Evolutionary conservation across 2,329 filamentous ascomycete genomes (phyloP), one percentile per base, ranked within the genome.

Genomic region (Sclerotinia spermophila): DNA sequence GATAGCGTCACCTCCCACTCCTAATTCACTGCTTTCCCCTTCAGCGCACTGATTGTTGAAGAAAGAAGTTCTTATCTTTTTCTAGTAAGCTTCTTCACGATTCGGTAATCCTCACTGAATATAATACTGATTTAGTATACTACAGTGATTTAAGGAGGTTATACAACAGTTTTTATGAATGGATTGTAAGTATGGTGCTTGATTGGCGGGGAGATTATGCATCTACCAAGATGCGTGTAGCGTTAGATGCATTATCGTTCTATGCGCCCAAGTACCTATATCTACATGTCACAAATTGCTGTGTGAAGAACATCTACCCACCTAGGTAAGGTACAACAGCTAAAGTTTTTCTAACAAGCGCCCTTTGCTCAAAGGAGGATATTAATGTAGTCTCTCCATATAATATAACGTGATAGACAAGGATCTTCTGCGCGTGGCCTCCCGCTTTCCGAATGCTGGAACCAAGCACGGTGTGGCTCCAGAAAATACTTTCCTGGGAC

Each of bases 331-430:
- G 38, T 62, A 40, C 67, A 27, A 62, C 55, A 61, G 7, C 51
- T 64, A 60, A 60, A 64, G 21, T 42, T 53, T 68, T 30, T 38
- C 30, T 40, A 40, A 66, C 33, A 66, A 66, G 60, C 68, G 48
- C 68, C 35, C 51, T 70, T 70, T 68, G 44, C 56, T 51, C 51
- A 58, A 66, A 56, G 51, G 67, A 30, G 62, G 53, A 70, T 56
- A 44, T 66, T 33, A 53, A 53, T 56, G 27, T 33, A 56, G 59
- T 42, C 33, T 45, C 66, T 69, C 62, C 35, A 66, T 72, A 59
- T 59, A 71, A 68, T 72, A 75, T 74, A 76, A 75, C 73, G 75
- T 75, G 75, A 75, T 76, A 69, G 60, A 69, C 73, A 72, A 69
- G 74, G 75, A 70, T 68, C 40, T 53, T 51, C 53, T 69, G 67